Evolutionary conservation across 2,329 filamentous ascomycete genomes (phyloP), one percentile per base, ranked within the genome.

Genomic region (Exophiala xenobiotica): DNA sequence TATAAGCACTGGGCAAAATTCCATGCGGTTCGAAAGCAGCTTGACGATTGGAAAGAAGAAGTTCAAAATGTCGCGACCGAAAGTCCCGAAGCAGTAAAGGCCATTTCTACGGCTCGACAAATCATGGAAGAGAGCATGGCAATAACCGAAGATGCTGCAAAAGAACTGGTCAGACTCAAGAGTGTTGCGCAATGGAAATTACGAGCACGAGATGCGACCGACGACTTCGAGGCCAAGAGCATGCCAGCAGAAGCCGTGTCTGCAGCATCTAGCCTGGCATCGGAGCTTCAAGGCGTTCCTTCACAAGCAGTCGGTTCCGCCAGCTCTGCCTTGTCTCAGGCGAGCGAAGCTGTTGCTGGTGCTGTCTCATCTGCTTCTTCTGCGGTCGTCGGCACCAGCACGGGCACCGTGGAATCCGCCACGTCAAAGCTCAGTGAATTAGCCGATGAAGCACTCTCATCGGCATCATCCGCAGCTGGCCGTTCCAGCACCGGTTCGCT

Each of bases 1-100:
- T 96, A 99, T 77, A 91, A 95, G 68, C 90, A 99, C 68, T 99
- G 93, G 93, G 83, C 86, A 53, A 93, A 92, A 68, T 99, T 96
- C 66, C 90, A 97, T 68, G 83, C 88, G 53, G 77, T 99, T 51
- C 95, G 88, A 73, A 82, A 80, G 47, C 86, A 87, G 9, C 88
- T 96, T 46, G 85, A 86, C 41, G 83, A 89, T 63, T 96, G 92
- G 90, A 86, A 88, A 49, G 78, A 82, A 27, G 88, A 95, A 61
- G 83, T 99, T 41, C 85, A 89, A 66, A 77, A 83, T 52, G 80
- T 91, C 46, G 87, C 90, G 31, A 79, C 86, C 53, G 79, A 82
- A 3, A 88, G 96, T 65, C 81, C 86, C 6, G 83, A 81, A 20
- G 76, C 96, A 9, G 73, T 78, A 16, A 74, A 82, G 48, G 87